Evolutionary conservation across 1,284 basidiomycete genomes (phyloP).

Genomic region (Moesziomyces parantarcticus): DNA sequence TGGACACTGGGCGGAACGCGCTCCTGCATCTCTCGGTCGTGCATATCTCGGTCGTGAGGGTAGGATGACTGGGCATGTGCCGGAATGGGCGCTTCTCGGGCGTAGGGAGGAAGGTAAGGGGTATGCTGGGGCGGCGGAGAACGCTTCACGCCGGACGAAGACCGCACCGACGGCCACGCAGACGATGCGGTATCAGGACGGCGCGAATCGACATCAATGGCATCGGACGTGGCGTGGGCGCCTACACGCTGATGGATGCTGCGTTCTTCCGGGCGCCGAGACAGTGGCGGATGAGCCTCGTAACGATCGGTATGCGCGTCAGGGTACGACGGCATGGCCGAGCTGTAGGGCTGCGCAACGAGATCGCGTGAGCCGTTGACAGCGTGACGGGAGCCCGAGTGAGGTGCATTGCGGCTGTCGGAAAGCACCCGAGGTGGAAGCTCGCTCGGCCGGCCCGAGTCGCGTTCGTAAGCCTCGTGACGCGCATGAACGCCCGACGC

Average conservation of each 20-base stretch:
- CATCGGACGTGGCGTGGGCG: not conserved
- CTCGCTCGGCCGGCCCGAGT: not conserved
- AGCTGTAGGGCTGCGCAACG: not conserved
- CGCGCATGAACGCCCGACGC: not conserved
- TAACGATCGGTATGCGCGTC: slow-evolving; percentile 4
- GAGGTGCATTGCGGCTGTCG: not conserved
- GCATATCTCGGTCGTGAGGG: not conserved
- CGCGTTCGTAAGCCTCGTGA: slow-evolving; percentile 2
- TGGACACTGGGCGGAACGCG: not conserved
- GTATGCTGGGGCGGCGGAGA: not conserved
- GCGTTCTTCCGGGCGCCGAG: slow-evolving; percentile 4
- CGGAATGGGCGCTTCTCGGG: not conserved
- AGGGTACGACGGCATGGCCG: not conserved
- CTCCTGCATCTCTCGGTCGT: not conserved
- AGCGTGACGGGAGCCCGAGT: not conserved
- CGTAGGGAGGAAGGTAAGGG: not conserved
- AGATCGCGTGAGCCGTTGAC: not conserved
- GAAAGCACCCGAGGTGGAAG: not conserved
- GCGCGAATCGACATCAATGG: not conserved
- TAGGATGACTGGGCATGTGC: not conserved
- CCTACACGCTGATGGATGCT: not conserved
- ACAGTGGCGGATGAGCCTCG: not conserved
- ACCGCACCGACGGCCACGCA: not conserved
- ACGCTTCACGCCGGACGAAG: not conserved
- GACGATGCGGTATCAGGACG: not conserved